Conservation (phyloP, 192 early-diverging fungal genomes). For the Coemansia sp. region DNA sequence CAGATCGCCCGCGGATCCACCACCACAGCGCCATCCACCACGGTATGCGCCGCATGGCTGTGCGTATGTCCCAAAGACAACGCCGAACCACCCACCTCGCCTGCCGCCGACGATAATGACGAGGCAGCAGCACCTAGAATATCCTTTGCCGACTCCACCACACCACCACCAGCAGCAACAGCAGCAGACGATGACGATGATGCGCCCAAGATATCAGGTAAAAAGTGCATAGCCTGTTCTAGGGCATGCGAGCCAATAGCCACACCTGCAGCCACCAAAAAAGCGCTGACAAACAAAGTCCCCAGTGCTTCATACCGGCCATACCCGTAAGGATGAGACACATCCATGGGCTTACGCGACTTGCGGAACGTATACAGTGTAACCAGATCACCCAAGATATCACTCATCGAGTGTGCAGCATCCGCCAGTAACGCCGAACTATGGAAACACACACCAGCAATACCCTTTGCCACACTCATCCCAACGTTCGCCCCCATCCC, state of each 20-base stretch:
- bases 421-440: constrained; percentile 77
- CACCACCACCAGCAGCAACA: neutral
- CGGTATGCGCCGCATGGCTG: constrained; percentile 23
- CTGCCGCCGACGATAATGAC: constrained; percentile 2
- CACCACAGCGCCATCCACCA: constrained; percentile 20
- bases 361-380: constrained; percentile 74
- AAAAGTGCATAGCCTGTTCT: constrained; percentile 49
- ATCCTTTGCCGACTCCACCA: constrained; percentile 9
- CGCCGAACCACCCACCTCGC: constrained; percentile 18
- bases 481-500: constrained; percentile 64
- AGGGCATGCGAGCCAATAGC: constrained; percentile 66
- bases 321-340: constrained; percentile 66
- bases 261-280: constrained; percentile 63
- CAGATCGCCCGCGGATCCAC: constrained; percentile 66
- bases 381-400: constrained; percentile 69
- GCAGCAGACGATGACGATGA: constrained; percentile 6
- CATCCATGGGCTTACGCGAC: constrained; percentile 61
- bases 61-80: constrained; percentile 21
- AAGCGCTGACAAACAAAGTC: constrained; percentile 59
- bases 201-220: constrained; percentile 15
- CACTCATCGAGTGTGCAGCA: constrained; percentile 76
- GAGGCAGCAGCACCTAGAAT: constrained; percentile 6
- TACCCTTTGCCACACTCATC: constrained; percentile 59
- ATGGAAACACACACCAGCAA: constrained; percentile 66
- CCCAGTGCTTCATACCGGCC: constrained; percentile 65